Conservation (phyloP, 2,329 filamentous ascomycete species). For the Arthrinium phaeospermum region DNA sequence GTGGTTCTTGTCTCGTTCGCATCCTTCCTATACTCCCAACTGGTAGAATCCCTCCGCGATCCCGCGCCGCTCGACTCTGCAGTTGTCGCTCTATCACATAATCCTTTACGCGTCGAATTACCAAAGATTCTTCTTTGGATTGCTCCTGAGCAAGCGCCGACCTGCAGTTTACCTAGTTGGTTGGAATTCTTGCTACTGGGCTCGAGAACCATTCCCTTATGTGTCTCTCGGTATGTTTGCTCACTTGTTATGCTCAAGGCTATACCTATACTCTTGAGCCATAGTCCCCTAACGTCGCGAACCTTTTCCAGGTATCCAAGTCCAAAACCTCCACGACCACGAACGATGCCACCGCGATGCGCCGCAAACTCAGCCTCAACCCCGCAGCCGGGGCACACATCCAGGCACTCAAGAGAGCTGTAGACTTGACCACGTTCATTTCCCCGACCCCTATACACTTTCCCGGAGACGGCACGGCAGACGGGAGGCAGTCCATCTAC, state of each 20-base stretch:
- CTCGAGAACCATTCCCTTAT: neutral
- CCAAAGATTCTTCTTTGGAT: neutral
- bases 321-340: conserved; percentile 2
- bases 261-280: neutral
- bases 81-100: neutral
- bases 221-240: neutral
- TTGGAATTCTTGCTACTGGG: neutral
- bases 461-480: conserved; percentile 28
- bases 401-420: conserved; percentile 38
- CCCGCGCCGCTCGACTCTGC: neutral
- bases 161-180: neutral
- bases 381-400: conserved; percentile 36
- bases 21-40: neutral
- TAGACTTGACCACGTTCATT: conserved; percentile 37
- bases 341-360: conserved; percentile 25
- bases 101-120: neutral
- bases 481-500: conserved; percentile 41
- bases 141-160: neutral
- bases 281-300: neutral
- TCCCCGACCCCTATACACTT: conserved; percentile 38
- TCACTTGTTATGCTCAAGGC: no score
- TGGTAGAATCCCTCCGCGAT: neutral
- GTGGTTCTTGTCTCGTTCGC: neutral
- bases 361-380: conserved; percentile 37
- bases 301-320: neutral